Base-by-base conservation (phyloP, 352 stramenopile species). In the Aphanomyces invadans region DNA sequence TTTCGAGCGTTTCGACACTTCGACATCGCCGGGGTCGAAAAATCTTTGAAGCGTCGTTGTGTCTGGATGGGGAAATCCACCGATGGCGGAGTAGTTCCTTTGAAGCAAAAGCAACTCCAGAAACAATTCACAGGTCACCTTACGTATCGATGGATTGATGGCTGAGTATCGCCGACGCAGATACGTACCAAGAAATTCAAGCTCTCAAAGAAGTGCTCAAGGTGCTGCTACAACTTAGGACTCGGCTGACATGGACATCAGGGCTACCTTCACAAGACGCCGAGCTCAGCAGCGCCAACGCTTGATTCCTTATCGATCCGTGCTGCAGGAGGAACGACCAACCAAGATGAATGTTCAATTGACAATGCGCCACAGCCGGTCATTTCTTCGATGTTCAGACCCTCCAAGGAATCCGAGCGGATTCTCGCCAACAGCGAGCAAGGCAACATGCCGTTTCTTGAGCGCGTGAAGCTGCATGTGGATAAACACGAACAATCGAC, bases 371-470 rank as follows among this genome's bases (percentile, higher is more conserved):
- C n/a, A n/a, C 11, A 10, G 54, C 54, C 54, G 21, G 25, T 33
- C 31, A 46, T 45, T 17, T 23, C 19, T 17, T 61, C 28, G 25
- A 49, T 32, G n/a, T 63, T 49, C 23, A 46, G 49, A 48, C 54
- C 38, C 9, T 78, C 65, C 29, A 67, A 66, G 23, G 55, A 38
- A 2, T 90, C 81, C 0, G 68, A 72, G 55, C 65, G 75, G 25
- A 65, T 87, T 12, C 63, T 87, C 32, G 71, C 71, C 11, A 68
- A 71, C 51, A 88, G 79, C 46, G 42, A 68, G 19, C 78, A 74
- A 42, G 86, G 84, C 44, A 77, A 88, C 46, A 73, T 78, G 0
- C 71, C 88, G 44, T 89, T 90, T 44, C 81, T 89, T 33, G 70
- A 68, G 12, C 78, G 81, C 7, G 79, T 90, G 75, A 75, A 73